Base-by-base conservation (phyloP, 345 rosid species). In the Durio zibethinus region DNA sequence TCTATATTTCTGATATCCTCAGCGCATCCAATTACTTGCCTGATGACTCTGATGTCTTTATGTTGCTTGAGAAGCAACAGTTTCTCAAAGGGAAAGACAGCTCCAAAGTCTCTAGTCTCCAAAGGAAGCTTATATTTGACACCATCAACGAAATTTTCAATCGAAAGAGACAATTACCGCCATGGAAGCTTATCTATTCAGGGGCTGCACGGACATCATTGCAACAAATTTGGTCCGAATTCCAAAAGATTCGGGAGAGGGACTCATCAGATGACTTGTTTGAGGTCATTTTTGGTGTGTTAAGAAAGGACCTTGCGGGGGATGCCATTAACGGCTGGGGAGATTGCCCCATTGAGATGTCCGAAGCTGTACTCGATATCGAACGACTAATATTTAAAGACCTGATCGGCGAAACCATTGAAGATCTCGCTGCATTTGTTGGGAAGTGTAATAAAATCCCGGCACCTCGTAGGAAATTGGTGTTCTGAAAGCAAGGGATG, bases 321-420 rank as follows among this genome's bases (percentile, higher is more conserved):
- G 97, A 93, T 66, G 81, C 86, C 9, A 18, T 81, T 14, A 80
- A 75, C 50, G 87, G 88, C 38, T 92, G 98, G 98, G 89, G 74
- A 29, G 89, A 90, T 35, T 84, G 85, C 77, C 90, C 88, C 4
- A 65, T 85, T 36, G 97, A 96, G 89, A 76, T 86, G 88, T 91
- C 98, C 0, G 97, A 96, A 71, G 79, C 89, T 0, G 95, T 90
- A 59, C 85, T 96, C 16, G 91, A 90, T 74, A 83, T 93, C 2
- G 99, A 96, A 75, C 80, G 99, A 74, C 85, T 92, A 33, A 77
- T 96, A 35, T 93, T 92, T 81, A 94, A 91, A 87, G 97, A 96
- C 79, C 79, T 96, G 76, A 89, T 96, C 69, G 87, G 90, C 6
- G 99, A 96, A 80, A 89, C 94, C 40, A 93, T 96, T 80, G 56